Conservation (phyloP, 768 basidiomycete genomes). For the Tricholoma terreum region DNA sequence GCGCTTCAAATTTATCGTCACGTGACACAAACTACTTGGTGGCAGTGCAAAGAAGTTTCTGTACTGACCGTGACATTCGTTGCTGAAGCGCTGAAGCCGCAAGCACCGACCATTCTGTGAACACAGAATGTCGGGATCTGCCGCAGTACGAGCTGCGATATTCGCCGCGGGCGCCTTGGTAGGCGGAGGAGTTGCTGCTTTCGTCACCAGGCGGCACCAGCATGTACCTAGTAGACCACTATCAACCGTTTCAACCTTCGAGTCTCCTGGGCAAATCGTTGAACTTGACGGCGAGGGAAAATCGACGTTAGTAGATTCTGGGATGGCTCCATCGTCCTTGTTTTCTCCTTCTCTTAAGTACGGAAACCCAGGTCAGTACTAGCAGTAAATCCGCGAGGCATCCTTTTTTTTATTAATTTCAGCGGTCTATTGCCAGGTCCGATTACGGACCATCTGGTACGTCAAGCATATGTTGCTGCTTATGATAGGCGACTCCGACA, state of each 20-base stretch:
- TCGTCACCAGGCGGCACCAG: conserved; percentile 35
- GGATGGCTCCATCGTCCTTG: conserved; percentile 23
- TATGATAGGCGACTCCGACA: conserved; percentile 91
- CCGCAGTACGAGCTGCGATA: conserved; percentile 59
- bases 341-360: conserved; percentile 57
- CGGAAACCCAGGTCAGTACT: conserved; percentile 71
- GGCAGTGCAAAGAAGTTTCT: too few species aligned
- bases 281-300: conserved; percentile 44
- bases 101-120: neutral
- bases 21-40: neutral
- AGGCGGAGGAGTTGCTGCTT: conserved; percentile 71
- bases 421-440: conserved; percentile 56
- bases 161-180: conserved; percentile 83
- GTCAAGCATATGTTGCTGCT: conserved; percentile 82
- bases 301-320: conserved; percentile 38
- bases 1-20: neutral
- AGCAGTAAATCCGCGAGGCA: neutral
- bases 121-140: conserved; percentile 29
- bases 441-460: conserved; percentile 71
- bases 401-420: neutral
- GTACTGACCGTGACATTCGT: too few species aligned
- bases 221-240: conserved; percentile 10
- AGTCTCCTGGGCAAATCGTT: conserved; percentile 39
- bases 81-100: neutral
- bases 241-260: conserved; percentile 10